These are phyloP conservation scores for Cylindrotheca closterium DNA, from an alignment of 108 stramenopile genomes.

Conservation along the genomic window DNA sequence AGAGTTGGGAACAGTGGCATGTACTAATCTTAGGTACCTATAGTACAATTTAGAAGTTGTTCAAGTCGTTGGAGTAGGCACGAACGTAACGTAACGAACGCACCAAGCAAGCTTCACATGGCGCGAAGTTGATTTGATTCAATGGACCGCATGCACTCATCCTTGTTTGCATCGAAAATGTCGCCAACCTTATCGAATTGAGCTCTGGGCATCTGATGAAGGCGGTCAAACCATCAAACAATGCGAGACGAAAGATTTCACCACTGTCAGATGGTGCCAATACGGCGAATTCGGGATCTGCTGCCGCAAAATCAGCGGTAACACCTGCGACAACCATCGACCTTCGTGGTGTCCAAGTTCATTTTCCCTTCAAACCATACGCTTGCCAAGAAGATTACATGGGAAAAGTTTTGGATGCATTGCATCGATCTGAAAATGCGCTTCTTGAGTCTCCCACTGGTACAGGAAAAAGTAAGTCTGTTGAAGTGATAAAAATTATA, in stretches of 20 bases:
- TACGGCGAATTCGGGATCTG: background rate
- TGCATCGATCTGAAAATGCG: conserved; percentile 70
- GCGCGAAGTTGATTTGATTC: no score
- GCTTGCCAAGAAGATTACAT: conserved; percentile 93
- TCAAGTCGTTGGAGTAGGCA: no score
- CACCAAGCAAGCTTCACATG: no score
- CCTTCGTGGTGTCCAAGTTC: conserved; percentile 73
- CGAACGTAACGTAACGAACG: no score
- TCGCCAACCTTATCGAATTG: no score
- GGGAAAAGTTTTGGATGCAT: conserved; percentile 83
- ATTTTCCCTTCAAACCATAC: conserved; percentile 97
- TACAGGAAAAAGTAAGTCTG: conserved; percentile 48
- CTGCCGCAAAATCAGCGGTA: conserved; percentile 2
- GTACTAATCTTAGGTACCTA: no score
- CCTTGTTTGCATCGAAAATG: no score
- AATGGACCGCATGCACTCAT: no score
- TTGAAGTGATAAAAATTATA: no score
- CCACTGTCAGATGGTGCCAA: background rate
- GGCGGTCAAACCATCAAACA: no score
- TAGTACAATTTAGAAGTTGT: no score
- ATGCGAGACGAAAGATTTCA: background rate
- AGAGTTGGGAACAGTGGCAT: conserved; percentile 79
- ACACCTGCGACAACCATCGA: conserved; percentile 65
- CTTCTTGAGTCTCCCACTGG: conserved; percentile 92
- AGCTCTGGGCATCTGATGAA: no score